These are phyloP conservation scores for Didymella sp. DNA, from an alignment of 2,329 filamentous ascomycete species.

Conservation along the genomic window DNA sequence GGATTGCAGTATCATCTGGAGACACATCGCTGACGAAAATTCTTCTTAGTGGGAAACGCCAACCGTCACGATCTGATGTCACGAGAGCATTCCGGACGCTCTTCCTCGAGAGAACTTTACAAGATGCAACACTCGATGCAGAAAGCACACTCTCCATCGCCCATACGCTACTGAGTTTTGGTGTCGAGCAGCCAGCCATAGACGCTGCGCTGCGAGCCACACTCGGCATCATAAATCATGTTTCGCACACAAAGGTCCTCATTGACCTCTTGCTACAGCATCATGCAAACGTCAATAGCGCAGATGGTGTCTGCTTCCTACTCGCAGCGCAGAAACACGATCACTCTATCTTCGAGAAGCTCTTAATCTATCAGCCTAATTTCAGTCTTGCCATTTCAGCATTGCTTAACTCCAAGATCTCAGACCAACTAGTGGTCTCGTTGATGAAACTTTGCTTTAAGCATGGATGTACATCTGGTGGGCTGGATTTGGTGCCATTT, in stretches of 20 bases:
- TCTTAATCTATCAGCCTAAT: slow-evolving; percentile 55
- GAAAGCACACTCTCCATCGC: slow-evolving; percentile 24
- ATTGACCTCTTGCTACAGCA: slow-evolving; percentile 38
- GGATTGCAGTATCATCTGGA: slow-evolving; percentile 61
- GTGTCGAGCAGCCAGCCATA: slow-evolving; percentile 41
- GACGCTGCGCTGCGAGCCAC: slow-evolving; percentile 34
- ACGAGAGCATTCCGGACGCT: slow-evolving; percentile 39
- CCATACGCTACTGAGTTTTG: slow-evolving; percentile 33
- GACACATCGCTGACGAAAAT: slow-evolving; percentile 59
- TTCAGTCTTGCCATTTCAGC: slow-evolving; percentile 62
- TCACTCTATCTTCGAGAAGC: slow-evolving; percentile 32
- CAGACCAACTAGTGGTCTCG: slow-evolving; percentile 55
- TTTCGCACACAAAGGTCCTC: slow-evolving; percentile 19
- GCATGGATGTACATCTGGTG: slow-evolving; percentile 43
- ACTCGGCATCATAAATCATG: slow-evolving; percentile 24
- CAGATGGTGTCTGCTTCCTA: slow-evolving; percentile 40
- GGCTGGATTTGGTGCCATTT: slow-evolving; percentile 23
- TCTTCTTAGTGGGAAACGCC: slow-evolving; percentile 54
- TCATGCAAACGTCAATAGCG: slow-evolving; percentile 41
- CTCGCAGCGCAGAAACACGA: slow-evolving; percentile 38
- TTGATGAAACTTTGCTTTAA: slow-evolving; percentile 64
- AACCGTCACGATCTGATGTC: slow-evolving; percentile 32
- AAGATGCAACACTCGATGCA: slow-evolving; percentile 3
- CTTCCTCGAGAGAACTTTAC: slow-evolving; percentile 26
- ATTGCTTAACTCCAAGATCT: slow-evolving; percentile 61